Base-by-base conservation (phyloP, 495 filamentous ascomycete genomes). In the Parmelia sp. region DNA sequence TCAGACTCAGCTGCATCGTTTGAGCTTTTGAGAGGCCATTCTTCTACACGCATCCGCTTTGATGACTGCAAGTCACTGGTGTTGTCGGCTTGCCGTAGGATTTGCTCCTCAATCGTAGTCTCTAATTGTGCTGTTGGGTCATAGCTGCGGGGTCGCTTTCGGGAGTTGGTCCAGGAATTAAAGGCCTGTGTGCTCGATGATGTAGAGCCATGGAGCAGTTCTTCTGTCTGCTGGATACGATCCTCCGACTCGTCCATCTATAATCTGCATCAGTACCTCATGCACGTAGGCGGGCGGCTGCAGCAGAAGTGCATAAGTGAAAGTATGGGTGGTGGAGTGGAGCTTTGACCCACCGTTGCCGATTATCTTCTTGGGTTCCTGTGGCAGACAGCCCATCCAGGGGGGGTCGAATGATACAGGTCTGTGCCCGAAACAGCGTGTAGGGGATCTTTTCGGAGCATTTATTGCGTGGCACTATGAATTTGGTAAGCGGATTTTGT, bases 11-110 rank as follows among this genome's bases (percentile, higher is more conserved):
- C 21, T 27, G 47, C 53, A 3, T 69, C 58, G 29, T 66, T 59
- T 23, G 29, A 64, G 21, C 55, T 65, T 39, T 65, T 69, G 29
- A 71, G 66, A 0, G 69, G 69, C 69, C 69, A 71, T n/a, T 69
- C 69, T 12, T 45, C 58, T n/a, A 42, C 53, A 37, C 69, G 63
- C n/a, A 51, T 69, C 57, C 66, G 58, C 37, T 71, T 71, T 25
- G 60, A 57, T n/a, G 66, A n/a, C 45, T 51, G 53, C 23, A 37
- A n/a, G 11, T 37, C 44, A 11, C 21, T 44, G 31, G 23, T 60
- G 40, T 66, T 39, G 29, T 29, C 61, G 19, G 25, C 37, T 19
- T 59, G 21, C 5, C 49, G 23, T n/a, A 56, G 29, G 11, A 31
- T 23, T 19, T 61, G 37, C 37, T 64, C 61, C 44, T 66, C 25